Evolutionary conservation across 805 yeast species (phyloP), one percentile per base, ranked within the genome.

Genomic region (Candida namnaoensis): DNA sequence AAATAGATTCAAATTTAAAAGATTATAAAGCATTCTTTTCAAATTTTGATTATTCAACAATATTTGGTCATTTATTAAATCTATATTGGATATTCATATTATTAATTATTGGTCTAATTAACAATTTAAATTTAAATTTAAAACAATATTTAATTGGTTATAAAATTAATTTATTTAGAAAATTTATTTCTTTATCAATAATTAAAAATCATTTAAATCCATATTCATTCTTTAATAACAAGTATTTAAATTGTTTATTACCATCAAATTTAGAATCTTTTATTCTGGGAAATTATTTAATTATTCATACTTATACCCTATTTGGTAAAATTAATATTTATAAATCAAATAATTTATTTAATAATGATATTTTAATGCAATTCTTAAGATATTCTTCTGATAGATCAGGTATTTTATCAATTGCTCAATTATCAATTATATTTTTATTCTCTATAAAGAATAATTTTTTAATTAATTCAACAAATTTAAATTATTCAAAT

Each of bases 391-490:
- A 54, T 37, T 47, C 48, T 9, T 57, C 55, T 50, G 60, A 55
- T 38, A 47, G 60, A 45, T 44, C 55, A 15, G 60, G 58, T 19
- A 44, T 53, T 2, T 32, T 55, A 8, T 41, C 60, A 13, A 61
- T 66, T 48, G 63, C 64, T 1, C 65, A 65, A 35, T 48, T 80
- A 45, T 91, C 93, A 0, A 48, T 72, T 5, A 52, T 78, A 30
- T 66, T 79, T 19, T 54, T 83, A 32, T 80, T 85, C 55, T 82
- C 86, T 7, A 84, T 88, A 9, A 66, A 95, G 52, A 86, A 83
- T 59, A 86, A 82, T 57, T 66, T 86, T 26, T 59, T 85, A 47
- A 74, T 74, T 45, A 62, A 62, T 51, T 37, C 80, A 5, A 74
- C 90, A 0, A 85, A 86, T 3, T 69, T 87, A 69, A 65, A 78